A percentile compares a stretch with the other conserved stretches of the same genome.
These are phyloP conservation scores for Mycena rosella DNA, from an alignment of 768 basidiomycete species.

Conservation along the genomic window DNA sequence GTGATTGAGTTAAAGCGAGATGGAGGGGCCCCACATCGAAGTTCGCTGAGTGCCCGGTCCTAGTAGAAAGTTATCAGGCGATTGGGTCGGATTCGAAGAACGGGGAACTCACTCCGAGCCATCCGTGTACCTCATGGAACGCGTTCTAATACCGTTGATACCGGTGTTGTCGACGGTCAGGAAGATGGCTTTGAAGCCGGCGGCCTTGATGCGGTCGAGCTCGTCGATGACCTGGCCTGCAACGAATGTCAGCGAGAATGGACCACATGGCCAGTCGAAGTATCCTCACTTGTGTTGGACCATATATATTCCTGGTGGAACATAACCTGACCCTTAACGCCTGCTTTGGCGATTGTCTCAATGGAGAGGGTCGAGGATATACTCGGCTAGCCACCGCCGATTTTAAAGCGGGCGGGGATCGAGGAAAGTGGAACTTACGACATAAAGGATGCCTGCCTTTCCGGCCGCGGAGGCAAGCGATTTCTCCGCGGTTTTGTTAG, in stretches of 20 bases:
- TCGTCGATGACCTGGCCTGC: constrained; percentile 38
- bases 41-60: constrained; percentile 41
- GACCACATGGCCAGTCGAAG: neutral
- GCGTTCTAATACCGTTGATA: constrained; percentile 44
- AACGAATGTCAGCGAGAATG: neutral
- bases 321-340: constrained; percentile 40
- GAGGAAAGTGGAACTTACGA: constrained; percentile 27
- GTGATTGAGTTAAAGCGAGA: neutral
- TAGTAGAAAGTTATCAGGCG: neutral
- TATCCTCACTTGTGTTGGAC: constrained; percentile 25
- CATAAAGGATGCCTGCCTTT: constrained; percentile 55
- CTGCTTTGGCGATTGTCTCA: constrained; percentile 43
- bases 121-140: constrained; percentile 37
- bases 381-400: constrained; percentile 37
- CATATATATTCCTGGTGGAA: constrained; percentile 46
- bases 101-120: constrained; percentile 24
- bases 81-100: neutral
- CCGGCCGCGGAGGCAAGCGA: constrained; percentile 59
- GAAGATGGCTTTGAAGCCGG: constrained; percentile 49
- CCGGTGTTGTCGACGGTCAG: constrained; percentile 52
- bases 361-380: constrained; percentile 44
- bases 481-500: constrained; percentile 60
- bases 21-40: constrained; percentile 37
- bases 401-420: neutral
- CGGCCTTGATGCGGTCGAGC: constrained; percentile 42